These are phyloP conservation scores for Magnusiomyces fungicola DNA, from an alignment of 1,139 yeast species.

Conservation along the genomic window DNA sequence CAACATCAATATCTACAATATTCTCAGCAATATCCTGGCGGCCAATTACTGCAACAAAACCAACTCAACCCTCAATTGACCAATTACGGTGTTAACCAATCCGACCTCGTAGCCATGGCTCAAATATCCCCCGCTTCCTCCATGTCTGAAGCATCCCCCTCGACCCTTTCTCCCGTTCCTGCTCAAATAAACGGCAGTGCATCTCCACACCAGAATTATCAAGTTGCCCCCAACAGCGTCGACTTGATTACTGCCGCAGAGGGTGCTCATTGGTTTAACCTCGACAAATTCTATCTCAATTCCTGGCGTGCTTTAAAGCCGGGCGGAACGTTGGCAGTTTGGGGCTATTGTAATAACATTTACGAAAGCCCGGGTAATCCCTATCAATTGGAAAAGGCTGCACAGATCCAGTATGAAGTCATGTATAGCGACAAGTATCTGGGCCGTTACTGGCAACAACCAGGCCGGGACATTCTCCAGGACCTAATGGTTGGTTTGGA, in stretches of 20 bases:
- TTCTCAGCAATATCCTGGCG: not conserved
- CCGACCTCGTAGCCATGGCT: constrained; percentile 32
- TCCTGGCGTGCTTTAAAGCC: constrained; percentile 45
- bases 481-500: constrained; percentile 6
- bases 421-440: constrained; percentile 42
- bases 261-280: constrained; percentile 73
- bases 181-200: not conserved
- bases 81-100: constrained; percentile 18
- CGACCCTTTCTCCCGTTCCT: too few species aligned
- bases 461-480: constrained; percentile 54
- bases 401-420: constrained; percentile 36
- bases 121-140: constrained; percentile 17
- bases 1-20: not conserved
- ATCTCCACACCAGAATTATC: not conserved
- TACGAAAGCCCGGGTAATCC: constrained; percentile 30
- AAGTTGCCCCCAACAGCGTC: constrained; percentile 30
- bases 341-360: constrained; percentile 66
- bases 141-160: not conserved
- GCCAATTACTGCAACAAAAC: too few species aligned
- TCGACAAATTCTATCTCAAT: constrained; percentile 45
- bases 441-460: constrained; percentile 71
- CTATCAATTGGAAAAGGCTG: constrained; percentile 27
- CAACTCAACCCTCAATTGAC: not conserved
- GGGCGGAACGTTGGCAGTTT: constrained; percentile 61
- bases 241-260: constrained; percentile 71